Base-by-base conservation (phyloP, 352 stramenopile genomes). In the Phytophthora sojae region DNA sequence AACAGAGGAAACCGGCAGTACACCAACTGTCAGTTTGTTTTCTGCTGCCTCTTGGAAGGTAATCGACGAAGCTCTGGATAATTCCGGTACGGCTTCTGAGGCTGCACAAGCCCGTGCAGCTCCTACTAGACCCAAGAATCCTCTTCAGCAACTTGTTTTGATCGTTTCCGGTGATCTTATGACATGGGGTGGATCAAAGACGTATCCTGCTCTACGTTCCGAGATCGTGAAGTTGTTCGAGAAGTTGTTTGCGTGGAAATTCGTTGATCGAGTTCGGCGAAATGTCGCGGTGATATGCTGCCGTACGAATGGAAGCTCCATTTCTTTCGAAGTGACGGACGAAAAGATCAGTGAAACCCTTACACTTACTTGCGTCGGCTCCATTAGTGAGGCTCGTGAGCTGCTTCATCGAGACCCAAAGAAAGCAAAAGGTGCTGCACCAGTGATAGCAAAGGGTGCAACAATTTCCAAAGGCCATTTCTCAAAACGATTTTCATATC, bases 401-500 rank as follows among this genome's bases (percentile, higher is more conserved):
- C 47, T 80, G 39, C 23, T 69, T 26, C 68, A 32, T 76, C 74
- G 42, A 30, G 69, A 62, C 12, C 51, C 37, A 21, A 82, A 73
- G 25, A 76, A 55, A 73, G 21, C 26, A 1, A 77, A 76, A 17
- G 50, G 26, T 15, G 53, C 61, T 17, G 4, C 7, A 21, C 29
- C 66, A 21, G 7, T 19, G 37, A 14, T 19, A 65, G 44, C 23
- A 19, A 62, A 53, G 25, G 52, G 29, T 50, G 55, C 50, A 56
- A 8, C 61, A 57, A 62, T 67, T 58, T 45, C 82, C 7, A 91
- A 85, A 60, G 86, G 86, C 0, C 64, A 86, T 52, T 92, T 95
- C 50, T 93, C 88, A 11, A 93, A 93, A 44, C 76, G 88, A 9
- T 95, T 90, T 67, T 85, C 81, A 6, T 93, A 92, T 51, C 56